A percentile compares a stretch with the other conserved stretches of the same genome.
These are phyloP conservation scores for Staphylotrichum tortipilum DNA, from an alignment of 495 filamentous ascomycete species.

Conservation along the genomic window DNA sequence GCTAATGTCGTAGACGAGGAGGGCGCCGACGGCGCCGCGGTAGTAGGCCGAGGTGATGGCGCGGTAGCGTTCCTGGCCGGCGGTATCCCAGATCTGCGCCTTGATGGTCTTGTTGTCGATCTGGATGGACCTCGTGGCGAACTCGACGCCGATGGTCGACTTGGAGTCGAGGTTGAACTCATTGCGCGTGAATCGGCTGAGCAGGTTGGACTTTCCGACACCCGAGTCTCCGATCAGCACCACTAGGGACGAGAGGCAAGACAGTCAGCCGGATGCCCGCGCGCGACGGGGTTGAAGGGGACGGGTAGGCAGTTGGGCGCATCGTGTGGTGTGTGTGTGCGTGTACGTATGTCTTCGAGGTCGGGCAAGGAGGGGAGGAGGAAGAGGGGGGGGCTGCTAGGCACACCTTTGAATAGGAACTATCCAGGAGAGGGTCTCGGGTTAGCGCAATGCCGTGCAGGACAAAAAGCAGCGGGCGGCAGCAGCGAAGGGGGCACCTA, in stretches of 20 bases:
- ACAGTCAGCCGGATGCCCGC: conserved; percentile 25
- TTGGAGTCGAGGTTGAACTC: conserved; percentile 99
- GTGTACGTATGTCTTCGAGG: too few species aligned
- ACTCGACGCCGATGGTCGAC: conserved; percentile 99
- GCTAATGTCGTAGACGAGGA: conserved; percentile 99
- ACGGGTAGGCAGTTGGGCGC: conserved; percentile 5
- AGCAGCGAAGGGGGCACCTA: conserved; percentile 45
- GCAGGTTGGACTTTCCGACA: conserved; percentile 98
- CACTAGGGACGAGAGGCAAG: conserved; percentile 46
- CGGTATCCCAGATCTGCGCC: conserved; percentile 99
- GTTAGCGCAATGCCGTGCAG: conserved; percentile 27
- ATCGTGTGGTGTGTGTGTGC: too few species aligned
- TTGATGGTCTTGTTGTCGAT: conserved; percentile 99
- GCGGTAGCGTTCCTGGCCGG: conserved; percentile 96
- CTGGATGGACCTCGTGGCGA: conserved; percentile 96
- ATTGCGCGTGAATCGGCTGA: conserved; percentile 99
- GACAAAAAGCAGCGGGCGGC: background rate
- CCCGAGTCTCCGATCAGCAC: conserved; percentile 98
- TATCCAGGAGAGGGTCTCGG: conserved; percentile 36
- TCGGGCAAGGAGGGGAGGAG: too few species aligned
- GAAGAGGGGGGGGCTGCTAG: conserved; percentile 9
- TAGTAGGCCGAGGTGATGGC: conserved; percentile 99
- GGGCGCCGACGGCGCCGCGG: conserved; percentile 90
- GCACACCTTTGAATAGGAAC: conserved; percentile 99
- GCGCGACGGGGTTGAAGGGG: too few species aligned